Base-by-base conservation (phyloP, 495 filamentous ascomycete species). In the Filosporella fistucella region DNA sequence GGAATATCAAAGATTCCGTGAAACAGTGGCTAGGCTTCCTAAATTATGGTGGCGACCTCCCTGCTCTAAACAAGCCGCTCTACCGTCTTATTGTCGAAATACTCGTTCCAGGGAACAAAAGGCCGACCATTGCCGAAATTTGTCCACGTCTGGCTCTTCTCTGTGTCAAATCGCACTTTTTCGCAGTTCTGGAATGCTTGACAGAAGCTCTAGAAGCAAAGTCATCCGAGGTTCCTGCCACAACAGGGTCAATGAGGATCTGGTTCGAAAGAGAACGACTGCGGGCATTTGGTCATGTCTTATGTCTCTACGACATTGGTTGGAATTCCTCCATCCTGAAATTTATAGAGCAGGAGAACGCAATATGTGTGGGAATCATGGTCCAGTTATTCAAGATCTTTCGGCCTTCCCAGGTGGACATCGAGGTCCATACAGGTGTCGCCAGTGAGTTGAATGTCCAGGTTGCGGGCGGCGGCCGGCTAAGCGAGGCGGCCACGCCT, bases 241-340 rank as follows among this genome's bases (percentile, higher is more conserved):
- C 9, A 10, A 16, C 16, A 18, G 8, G 9, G 10, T 37, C 16
- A 17, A 37, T 37, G 34, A 37, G 16, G 16, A 9, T 37, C 9
- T 37, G 34, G 34, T 37, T 37, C 16, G 34, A 37, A 37, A 9
- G 34, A 18, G 34, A 37, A 37, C 34, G 34, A 9, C 16, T 37
- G 9, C 9, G 17, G 34, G 34, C 34, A 10, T 37, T 37, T 37
- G 34, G 34, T 16, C 9, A 9, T 16, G 34, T 37, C 34, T 37
- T 37, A 16, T 17, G 16, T 17, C 34, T 37, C 16, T 17, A 9
- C 7, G 7, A 7, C 34, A 9, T 16, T 17, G 7, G 9, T 18
- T 10, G 8, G 9, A 16, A 37, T 16, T 9, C 7, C 16, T 10
- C 34, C 7, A 37, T 37, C 9, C 9, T 16, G 7, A 18, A 37